phyloP scores from a whole-genome alignment of 352 stramenopile genomes.

The Globisporangium rhizosaccharum region DNA sequence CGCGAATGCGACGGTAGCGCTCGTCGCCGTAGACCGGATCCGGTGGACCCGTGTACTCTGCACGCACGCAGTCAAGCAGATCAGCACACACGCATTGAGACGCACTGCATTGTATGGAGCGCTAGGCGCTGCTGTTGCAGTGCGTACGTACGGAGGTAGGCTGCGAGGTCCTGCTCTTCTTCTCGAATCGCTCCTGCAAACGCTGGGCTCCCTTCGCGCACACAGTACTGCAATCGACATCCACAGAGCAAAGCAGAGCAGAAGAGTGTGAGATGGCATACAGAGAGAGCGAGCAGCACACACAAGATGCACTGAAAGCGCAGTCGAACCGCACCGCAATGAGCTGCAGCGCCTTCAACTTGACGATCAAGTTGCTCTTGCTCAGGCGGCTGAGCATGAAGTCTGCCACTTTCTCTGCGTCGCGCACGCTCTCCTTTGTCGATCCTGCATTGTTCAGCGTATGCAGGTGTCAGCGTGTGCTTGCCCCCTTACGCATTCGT shows the following conservation, averaged over 20 bases:
- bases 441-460: conserved; percentile 22
- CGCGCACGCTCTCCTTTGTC: conserved; percentile 54
- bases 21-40: conserved; percentile 81
- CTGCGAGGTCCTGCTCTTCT: conserved; percentile 60
- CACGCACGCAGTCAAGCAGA: conserved; percentile 8
- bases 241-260: neutral
- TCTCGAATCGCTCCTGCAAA: conserved; percentile 61
- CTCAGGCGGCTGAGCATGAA: conserved; percentile 66
- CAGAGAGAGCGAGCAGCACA: neutral
- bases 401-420: conserved; percentile 77
- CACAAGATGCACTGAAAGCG: too few relatives aligned
- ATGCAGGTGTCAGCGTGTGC: neutral
- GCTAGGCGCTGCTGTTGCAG: too few relatives aligned
- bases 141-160: conserved; percentile 58
- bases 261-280: neutral
- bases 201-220: conserved; percentile 55
- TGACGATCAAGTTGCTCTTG: conserved; percentile 84
- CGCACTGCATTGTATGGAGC: too few relatives aligned
- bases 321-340: conserved; percentile 47
- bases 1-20: conserved; percentile 79
- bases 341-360: conserved; percentile 83
- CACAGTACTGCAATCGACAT: conserved; percentile 51
- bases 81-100: neutral
- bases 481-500: neutral
- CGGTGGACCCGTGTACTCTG: conserved; percentile 70